phyloP scores from a whole-genome alignment of 768 basidiomycete species.

The Lyophyllum shimeji region DNA sequence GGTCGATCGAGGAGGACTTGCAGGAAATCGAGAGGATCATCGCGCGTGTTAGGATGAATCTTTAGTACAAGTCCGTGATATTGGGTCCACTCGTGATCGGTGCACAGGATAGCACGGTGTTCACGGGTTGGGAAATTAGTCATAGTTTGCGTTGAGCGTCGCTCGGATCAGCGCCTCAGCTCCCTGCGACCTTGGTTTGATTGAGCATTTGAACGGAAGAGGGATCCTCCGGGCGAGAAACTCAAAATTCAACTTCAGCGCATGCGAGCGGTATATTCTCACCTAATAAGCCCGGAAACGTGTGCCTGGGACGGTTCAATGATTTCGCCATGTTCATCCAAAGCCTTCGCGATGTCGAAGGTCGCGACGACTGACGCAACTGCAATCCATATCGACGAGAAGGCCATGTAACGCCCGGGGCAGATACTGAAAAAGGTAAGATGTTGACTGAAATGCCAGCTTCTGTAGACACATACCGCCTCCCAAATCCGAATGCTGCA shows the following conservation, averaged over 20 bases:
- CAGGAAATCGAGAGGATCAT: constrained; percentile 3
- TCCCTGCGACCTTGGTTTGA: constrained; percentile 6
- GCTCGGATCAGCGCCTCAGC: constrained; percentile 6
- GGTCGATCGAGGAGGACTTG: constrained; percentile 3
- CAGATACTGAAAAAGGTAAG: constrained; percentile 20
- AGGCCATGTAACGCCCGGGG: constrained; percentile 33
- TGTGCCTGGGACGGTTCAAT: constrained; percentile 13
- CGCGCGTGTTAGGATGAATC: background rate
- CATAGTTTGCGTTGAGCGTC: constrained; percentile 1
- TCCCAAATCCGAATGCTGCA: constrained; percentile 23
- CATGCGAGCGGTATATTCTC: background rate
- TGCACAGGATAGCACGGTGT: background rate
- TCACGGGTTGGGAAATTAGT: background rate
- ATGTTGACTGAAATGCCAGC: too few relatives aligned
- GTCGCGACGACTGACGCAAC: background rate
- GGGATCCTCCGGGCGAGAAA: background rate
- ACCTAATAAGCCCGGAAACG: constrained; percentile 6
- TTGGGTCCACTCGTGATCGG: background rate
- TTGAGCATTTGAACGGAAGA: constrained; percentile 8
- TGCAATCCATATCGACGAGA: constrained; percentile 23
- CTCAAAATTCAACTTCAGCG: background rate
- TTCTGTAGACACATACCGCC: constrained; percentile 8
- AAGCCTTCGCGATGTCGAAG: constrained; percentile 20
- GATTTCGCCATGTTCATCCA: constrained; percentile 16
- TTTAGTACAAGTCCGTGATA: background rate